Evolutionary conservation across 2,329 filamentous ascomycete genomes (phyloP).

Genomic region (Ophiosphaerella narmari): DNA sequence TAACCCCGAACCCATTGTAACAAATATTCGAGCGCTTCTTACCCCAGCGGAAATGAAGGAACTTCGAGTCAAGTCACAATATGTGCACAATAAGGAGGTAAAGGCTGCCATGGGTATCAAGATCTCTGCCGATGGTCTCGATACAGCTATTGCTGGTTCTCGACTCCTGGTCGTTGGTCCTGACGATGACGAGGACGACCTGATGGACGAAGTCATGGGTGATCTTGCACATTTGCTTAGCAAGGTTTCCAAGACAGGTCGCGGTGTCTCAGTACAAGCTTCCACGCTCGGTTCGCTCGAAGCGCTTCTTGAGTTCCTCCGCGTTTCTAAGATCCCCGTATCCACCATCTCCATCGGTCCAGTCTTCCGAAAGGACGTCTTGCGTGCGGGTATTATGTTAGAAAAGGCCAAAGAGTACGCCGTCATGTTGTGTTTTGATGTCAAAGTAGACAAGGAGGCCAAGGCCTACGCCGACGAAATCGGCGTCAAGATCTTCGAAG

Average conservation of each 20-base stretch:
- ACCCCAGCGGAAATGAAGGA: constrained; percentile 94
- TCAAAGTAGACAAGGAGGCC: constrained; percentile 98
- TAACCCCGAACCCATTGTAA: constrained; percentile 93
- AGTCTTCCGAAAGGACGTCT: constrained; percentile 96
- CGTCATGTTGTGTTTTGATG: constrained; percentile 99
- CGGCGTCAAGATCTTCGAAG: constrained; percentile 96
- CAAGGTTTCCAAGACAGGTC: constrained; percentile 87
- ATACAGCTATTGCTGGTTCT: constrained; percentile 95
- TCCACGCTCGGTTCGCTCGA: constrained; percentile 97
- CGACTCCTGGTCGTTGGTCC: constrained; percentile 91
- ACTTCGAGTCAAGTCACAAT: constrained; percentile 90
- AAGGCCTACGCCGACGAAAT: constrained; percentile 88
- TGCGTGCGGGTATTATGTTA: constrained; percentile 91
- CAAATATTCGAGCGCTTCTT: constrained; percentile 90
- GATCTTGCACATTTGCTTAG: constrained; percentile 90
- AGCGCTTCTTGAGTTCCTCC: constrained; percentile 93
- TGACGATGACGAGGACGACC: constrained; percentile 94
- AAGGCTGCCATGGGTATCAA: constrained; percentile 98
- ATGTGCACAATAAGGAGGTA: constrained; percentile 99
- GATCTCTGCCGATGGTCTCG: constrained; percentile 94
- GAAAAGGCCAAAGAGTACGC: constrained; percentile 94
- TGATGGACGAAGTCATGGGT: constrained; percentile 94
- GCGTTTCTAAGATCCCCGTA: constrained; percentile 94
- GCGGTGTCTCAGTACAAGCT: constrained; percentile 95
- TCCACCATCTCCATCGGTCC: constrained; percentile 97